These are phyloP conservation scores for Cercospora sp. DNA, from an alignment of 2,329 filamentous ascomycete species.

Conservation along the genomic window DNA sequence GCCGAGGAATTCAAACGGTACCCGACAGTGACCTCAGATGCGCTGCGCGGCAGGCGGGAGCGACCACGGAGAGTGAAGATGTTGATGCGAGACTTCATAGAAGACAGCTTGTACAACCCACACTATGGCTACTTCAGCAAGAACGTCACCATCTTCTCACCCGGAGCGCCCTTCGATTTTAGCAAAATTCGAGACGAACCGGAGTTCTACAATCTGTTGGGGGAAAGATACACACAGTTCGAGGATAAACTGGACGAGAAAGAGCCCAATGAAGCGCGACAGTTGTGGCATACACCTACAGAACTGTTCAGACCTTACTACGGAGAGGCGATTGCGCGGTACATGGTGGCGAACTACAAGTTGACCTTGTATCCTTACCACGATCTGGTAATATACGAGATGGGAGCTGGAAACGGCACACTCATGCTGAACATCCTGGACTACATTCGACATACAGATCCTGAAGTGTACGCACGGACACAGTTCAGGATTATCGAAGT, in stretches of 20 bases:
- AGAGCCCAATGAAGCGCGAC: slow-evolving; percentile 71
- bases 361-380: slow-evolving; percentile 92
- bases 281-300: slow-evolving; percentile 97
- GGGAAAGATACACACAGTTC: slow-evolving; percentile 81
- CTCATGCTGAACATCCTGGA: slow-evolving; percentile 98
- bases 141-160: slow-evolving; percentile 67
- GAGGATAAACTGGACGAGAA: slow-evolving; percentile 81
- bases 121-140: slow-evolving; percentile 39
- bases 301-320: slow-evolving; percentile 97
- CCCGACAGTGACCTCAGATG: slow-evolving; percentile 80
- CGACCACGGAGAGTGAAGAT: slow-evolving; percentile 90
- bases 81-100: slow-evolving; percentile 95
- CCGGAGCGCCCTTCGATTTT: slow-evolving; percentile 90
- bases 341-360: slow-evolving; percentile 94
- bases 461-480: slow-evolving; percentile 89
- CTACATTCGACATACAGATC: slow-evolving; percentile 86
- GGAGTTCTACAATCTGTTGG: slow-evolving; percentile 75
- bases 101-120: slow-evolving; percentile 60
- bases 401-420: slow-evolving; percentile 95
- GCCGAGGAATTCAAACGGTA: slow-evolving; percentile 77
- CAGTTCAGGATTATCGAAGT: slow-evolving; percentile 97
- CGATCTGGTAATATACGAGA: slow-evolving; percentile 97
- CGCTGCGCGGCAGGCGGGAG: slow-evolving; percentile 70
- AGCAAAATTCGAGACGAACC: slow-evolving; percentile 76
- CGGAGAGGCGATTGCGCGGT: slow-evolving; percentile 94